Evolutionary conservation across 306 rosid species (phyloP), one percentile per base, ranked within the genome.

Genomic region (Canavalia ensiformis): DNA sequence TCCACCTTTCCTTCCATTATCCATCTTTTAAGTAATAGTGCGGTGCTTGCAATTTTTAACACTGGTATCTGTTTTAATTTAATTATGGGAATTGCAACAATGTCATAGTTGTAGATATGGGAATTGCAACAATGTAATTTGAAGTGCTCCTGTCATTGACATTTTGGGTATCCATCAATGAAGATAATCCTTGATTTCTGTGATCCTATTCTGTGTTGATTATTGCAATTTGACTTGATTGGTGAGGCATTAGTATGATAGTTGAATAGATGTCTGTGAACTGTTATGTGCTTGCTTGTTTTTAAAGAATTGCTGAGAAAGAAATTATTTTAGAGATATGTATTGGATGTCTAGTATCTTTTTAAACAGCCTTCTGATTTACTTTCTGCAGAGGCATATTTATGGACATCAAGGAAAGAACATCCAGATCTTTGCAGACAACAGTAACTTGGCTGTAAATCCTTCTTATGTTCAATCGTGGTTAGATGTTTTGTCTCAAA

Each of bases 381-480:
- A 65, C 83, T 72, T 29, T 85, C 68, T 90, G 88, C 91, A 96
- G 99, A 93, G 92, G 76, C 99, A 96, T 91, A 92, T 93, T 50
- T 96, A 92, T 70, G 92, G 97, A 50, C 92, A 93, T 57, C 87
- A 90, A 74, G 98, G 94, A 86, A 93, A 93, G 86, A 88, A 89
- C 41, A 77, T 93, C 29, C 87, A 88, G 68, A 86, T 93, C 77
- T 93, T 96, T 84, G 94, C 97, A 0, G 97, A 93, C 72, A 80
- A 90, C 88, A 88, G 97, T 83, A 87, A 89, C 83, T 86, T 96
- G 87, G 97, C 98, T 35, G 90, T 96, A 74, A 93, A 96, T 96
- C 97, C 99, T 79, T 93, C 92, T 39, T 96, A 93, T 84, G 81
- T 93, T 66, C 85, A 62, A 49, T 89, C 97, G 7, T 96, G 99